Conservation (phyloP, 768 basidiomycete genomes). For the Collybia nuda region DNA sequence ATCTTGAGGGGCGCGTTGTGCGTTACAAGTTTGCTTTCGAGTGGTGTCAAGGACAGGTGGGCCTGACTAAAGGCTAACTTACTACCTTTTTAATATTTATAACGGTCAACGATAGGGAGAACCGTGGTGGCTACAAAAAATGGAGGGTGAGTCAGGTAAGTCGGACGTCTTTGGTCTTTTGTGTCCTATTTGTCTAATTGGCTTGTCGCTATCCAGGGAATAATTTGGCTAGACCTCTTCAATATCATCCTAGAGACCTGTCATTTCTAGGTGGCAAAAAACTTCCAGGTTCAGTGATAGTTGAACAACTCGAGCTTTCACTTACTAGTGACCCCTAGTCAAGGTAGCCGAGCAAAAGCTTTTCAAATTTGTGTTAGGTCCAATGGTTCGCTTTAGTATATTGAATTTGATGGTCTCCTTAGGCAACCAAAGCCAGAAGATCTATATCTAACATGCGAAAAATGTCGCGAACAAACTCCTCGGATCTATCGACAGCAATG, state of each 20-base stretch:
- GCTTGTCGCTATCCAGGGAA: too few relatives aligned
- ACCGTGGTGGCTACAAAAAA: constrained; percentile 42
- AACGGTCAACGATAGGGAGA: constrained; percentile 28
- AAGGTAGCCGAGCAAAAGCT: not conserved
- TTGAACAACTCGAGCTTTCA: not conserved
- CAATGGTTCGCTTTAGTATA: not conserved
- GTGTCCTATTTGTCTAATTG: not conserved
- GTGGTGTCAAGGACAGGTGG: constrained; percentile 75
- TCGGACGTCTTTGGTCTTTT: not conserved
- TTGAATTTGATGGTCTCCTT: not conserved
- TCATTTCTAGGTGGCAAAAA: too few relatives aligned
- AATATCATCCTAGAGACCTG: too few relatives aligned
- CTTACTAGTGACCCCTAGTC: not conserved
- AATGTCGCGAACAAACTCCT: constrained; percentile 46
- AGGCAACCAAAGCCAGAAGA: constrained; percentile 17
- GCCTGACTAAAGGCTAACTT: not conserved
- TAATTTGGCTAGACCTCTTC: too few relatives aligned
- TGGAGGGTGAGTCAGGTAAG: constrained; percentile 1
- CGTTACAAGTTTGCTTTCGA: constrained; percentile 84
- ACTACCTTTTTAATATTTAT: not conserved
- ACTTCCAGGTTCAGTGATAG: too few relatives aligned
- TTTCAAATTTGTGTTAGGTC: not conserved
- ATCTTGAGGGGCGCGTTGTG: constrained; percentile 53
- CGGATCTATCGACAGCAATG: constrained; percentile 55
- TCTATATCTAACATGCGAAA: constrained; percentile 32